These are phyloP conservation scores for Verticillium isaacii DNA, from an alignment of 2,329 filamentous ascomycete species.

Conservation along the genomic window DNA sequence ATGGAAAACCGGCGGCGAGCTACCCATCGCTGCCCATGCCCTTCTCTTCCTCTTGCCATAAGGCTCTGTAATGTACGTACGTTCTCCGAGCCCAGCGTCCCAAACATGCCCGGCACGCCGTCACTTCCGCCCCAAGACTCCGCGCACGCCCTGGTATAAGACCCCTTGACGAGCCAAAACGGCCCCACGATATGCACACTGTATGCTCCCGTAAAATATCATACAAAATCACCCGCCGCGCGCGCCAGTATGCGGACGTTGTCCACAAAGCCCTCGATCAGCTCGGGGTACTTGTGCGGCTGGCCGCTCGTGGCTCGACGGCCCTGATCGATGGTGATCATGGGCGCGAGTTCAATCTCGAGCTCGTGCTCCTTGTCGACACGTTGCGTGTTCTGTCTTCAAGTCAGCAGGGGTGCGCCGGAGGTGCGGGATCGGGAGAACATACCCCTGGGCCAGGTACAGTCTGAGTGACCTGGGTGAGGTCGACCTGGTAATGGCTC, in stretches of 20 bases:
- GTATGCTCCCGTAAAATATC: neutral
- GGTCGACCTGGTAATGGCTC: slow-evolving; percentile 80
- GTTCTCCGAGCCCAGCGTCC: too few species aligned
- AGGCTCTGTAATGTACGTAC: too few species aligned
- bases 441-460: slow-evolving; percentile 31
- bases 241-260: slow-evolving; percentile 61
- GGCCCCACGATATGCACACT: neutral
- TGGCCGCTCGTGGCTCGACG: slow-evolving; percentile 44
- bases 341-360: slow-evolving; percentile 69
- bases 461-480: slow-evolving; percentile 76
- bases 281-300: slow-evolving; percentile 57
- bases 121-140: too few species aligned
- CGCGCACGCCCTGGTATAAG: too few species aligned
- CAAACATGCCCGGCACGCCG: too few species aligned
- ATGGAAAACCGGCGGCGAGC: too few species aligned
- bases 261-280: slow-evolving; percentile 71
- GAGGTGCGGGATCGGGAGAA: slow-evolving; percentile 2
- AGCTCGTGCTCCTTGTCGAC: slow-evolving; percentile 70
- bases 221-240: neutral
- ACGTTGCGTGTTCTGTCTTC: slow-evolving; percentile 31
- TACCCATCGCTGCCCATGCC: too few species aligned
- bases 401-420: neutral
- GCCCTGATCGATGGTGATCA: slow-evolving; percentile 62
- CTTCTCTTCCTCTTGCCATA: too few species aligned
- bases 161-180: too few species aligned